Conservation (phyloP, 2,329 filamentous ascomycete genomes). For the Boeremia lycopersici region DNA sequence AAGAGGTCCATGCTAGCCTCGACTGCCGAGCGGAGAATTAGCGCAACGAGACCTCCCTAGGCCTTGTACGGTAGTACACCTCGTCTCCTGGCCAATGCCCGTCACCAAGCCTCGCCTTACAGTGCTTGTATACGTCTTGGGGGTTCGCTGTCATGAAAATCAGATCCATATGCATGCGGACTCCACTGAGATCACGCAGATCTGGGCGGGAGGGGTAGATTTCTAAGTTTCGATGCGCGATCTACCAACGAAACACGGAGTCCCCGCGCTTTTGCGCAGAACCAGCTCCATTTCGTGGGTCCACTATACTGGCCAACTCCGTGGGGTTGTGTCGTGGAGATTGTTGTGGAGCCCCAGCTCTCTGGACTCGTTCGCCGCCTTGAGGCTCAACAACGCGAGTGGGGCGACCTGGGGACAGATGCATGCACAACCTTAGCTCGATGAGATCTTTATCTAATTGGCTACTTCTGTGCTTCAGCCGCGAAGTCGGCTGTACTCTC, state of each 20-base stretch:
- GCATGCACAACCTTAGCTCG: slow-evolving; percentile 7
- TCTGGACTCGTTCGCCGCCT: slow-evolving; percentile 20
- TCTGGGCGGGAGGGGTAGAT: slow-evolving; percentile 6
- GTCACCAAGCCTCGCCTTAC: slow-evolving; percentile 11
- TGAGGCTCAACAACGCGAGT: slow-evolving; percentile 39
- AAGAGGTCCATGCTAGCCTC: slow-evolving; percentile 4
- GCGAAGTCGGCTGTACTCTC: slow-evolving; percentile 27
- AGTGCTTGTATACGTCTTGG: slow-evolving; percentile 12
- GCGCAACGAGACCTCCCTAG: slow-evolving; percentile 2
- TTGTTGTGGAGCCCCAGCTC: slow-evolving; percentile 24
- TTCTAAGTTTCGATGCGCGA: background rate
- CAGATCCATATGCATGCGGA: slow-evolving; percentile 3
- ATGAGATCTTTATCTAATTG: slow-evolving; percentile 18
- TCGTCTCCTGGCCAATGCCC: slow-evolving; percentile 10
- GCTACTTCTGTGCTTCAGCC: background rate
- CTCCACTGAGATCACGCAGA: slow-evolving; percentile 1
- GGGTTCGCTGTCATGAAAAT: slow-evolving; percentile 4
- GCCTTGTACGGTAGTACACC: slow-evolving; percentile 1
- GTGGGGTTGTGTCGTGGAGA: slow-evolving; percentile 32
- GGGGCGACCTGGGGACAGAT: slow-evolving; percentile 16
- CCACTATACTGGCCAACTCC: slow-evolving; percentile 26
- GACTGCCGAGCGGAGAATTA: slow-evolving; percentile 8
- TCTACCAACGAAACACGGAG: slow-evolving; percentile 8
- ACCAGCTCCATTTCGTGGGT: slow-evolving; percentile 5
- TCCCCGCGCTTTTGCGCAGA: slow-evolving; percentile 14